phyloP scores from a whole-genome alignment of 2,329 filamentous ascomycete species.

The Ophiognomonia clavigignenti-juglandacearum region DNA sequence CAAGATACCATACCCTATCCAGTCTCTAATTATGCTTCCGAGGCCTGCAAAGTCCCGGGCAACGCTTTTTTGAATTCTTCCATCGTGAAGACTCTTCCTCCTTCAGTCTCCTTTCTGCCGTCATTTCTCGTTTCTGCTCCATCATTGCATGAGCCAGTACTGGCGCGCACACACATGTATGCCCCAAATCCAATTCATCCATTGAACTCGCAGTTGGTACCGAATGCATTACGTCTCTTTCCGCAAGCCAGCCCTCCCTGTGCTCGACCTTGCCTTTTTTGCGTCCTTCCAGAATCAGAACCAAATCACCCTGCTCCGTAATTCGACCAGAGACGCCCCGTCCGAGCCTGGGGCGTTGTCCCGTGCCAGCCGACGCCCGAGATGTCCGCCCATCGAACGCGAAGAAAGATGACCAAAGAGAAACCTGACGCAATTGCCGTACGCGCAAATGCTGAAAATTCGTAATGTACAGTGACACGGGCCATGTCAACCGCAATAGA shows the following conservation, averaged over 20 bases:
- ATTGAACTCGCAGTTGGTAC: no score
- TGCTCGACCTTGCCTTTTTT: background rate
- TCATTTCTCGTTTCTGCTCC: no score
- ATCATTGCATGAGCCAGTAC: no score
- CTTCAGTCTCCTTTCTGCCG: no score
- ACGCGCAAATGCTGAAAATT: slow-evolving; percentile 3
- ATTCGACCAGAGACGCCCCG: background rate
- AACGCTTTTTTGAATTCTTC: no score
- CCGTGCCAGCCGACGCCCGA: background rate
- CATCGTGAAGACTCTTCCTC: no score
- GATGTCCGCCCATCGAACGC: background rate
- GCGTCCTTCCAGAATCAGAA: background rate
- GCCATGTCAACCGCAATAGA: background rate
- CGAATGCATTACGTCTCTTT: no score
- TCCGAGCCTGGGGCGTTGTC: background rate
- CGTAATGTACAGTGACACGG: slow-evolving; percentile 11
- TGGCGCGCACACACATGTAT: no score
- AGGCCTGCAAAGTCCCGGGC: no score
- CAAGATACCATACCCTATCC: no score
- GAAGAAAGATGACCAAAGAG: background rate
- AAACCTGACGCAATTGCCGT: background rate
- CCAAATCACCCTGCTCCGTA: background rate
- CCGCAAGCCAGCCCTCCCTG: background rate
- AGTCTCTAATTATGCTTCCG: no score
- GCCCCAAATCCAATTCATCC: no score